Percentiles rank a stretch among this genome's conserved stretches.
Evolutionary conservation across 176 grass and related monocot species (phyloP).

Genomic region (Paspalum vaginatum): DNA sequence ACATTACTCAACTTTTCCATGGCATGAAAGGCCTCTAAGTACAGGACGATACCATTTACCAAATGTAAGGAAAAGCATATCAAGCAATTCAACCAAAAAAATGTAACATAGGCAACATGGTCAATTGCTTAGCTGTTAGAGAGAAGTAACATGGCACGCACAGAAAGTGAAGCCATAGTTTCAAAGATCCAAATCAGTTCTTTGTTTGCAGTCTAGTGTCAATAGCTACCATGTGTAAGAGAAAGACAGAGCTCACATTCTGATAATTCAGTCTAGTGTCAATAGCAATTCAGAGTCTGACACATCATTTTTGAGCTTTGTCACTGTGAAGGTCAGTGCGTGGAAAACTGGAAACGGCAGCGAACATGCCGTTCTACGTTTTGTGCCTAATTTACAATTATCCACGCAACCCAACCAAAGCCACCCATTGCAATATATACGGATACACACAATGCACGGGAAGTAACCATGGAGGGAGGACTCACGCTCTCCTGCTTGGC

Average conservation of each 20-base stretch:
- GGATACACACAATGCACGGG: not conserved
- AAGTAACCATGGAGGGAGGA: slow-evolving; percentile 25
- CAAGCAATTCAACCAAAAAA: not conserved
- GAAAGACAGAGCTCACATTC: not conserved
- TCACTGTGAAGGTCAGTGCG: not conserved
- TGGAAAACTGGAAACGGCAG: not conserved
- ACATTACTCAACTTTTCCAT: not conserved
- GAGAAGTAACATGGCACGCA: not conserved
- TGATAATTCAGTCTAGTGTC: not conserved
- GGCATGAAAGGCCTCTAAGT: not conserved
- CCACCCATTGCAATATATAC: not conserved
- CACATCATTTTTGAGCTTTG: not conserved
- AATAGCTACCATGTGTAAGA: too few species aligned
- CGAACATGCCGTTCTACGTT: not conserved
- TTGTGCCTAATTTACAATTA: not conserved
- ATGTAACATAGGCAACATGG: not conserved
- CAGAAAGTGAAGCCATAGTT: not conserved
- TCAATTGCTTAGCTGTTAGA: slow-evolving; percentile 5
- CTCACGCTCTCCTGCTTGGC: slow-evolving; percentile 80
- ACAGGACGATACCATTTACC: not conserved
- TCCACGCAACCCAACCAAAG: not conserved
- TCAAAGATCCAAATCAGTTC: not conserved
- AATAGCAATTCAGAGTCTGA: not conserved
- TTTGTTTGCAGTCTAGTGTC: not conserved
- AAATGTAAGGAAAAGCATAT: not conserved